Evolutionary conservation across 2,329 filamentous ascomycete species (phyloP).

Genomic region (Alternaria gaisen): DNA sequence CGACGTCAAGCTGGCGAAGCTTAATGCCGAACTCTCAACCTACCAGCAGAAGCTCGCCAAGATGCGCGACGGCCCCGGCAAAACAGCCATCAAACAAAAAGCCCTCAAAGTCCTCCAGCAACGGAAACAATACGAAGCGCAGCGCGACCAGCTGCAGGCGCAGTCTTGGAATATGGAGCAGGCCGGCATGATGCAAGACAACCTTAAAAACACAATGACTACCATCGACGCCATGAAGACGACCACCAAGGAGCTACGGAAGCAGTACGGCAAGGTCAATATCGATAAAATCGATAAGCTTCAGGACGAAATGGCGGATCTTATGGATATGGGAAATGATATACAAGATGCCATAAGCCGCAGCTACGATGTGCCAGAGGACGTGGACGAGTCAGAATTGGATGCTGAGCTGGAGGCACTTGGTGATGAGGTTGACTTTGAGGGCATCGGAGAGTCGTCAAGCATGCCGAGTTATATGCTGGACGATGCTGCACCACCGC

Average conservation of each 20-base stretch:
- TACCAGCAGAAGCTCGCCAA: constrained; percentile 89
- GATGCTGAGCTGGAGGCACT: constrained; percentile 96
- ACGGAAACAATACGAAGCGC: constrained; percentile 91
- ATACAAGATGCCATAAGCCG: constrained; percentile 94
- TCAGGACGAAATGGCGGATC: constrained; percentile 98
- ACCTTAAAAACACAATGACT: constrained; percentile 97
- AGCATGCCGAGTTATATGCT: constrained; percentile 84
- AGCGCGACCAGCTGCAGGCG: constrained; percentile 90
- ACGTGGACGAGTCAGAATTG: constrained; percentile 94
- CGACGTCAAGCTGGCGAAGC: constrained; percentile 91
- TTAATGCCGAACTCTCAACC: constrained; percentile 87
- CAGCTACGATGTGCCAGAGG: constrained; percentile 94
- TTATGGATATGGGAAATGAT: constrained; percentile 97
- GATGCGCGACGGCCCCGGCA: constrained; percentile 95
- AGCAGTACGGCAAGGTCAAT: constrained; percentile 97
- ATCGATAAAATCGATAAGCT: constrained; percentile 96
- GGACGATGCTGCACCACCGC: constrained; percentile 81
- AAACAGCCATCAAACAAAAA: constrained; percentile 90
- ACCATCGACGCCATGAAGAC: constrained; percentile 98
- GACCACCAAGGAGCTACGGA: constrained; percentile 89
- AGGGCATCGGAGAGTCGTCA: constrained; percentile 69
- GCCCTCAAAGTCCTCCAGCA: constrained; percentile 93
- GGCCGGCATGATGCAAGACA: constrained; percentile 97
- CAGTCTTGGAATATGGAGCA: constrained; percentile 99
- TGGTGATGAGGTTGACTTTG: constrained; percentile 91